Evolutionary conservation across 352 stramenopile species (phyloP).

Genomic region (Phytophthora europaea): DNA sequence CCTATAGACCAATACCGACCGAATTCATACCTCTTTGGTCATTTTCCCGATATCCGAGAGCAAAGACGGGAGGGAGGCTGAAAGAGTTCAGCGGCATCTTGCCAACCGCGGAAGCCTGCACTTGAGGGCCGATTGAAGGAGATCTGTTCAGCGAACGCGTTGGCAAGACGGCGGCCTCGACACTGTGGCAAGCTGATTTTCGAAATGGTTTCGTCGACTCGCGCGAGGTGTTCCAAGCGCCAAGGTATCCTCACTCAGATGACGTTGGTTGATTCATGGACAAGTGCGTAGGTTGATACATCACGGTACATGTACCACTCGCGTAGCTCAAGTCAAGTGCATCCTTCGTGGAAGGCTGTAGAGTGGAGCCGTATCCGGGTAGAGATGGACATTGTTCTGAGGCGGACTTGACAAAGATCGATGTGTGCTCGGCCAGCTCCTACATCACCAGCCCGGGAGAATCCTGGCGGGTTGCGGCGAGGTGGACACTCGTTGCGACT

Average conservation of each 20-base stretch:
- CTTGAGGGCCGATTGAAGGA: background rate
- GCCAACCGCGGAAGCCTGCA: constrained; percentile 2
- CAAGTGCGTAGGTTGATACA: background rate
- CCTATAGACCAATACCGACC: too few relatives aligned
- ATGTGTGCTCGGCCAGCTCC: background rate
- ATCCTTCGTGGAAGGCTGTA: constrained; percentile 3
- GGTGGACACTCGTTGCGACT: background rate
- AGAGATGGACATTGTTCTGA: background rate
- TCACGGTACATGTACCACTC: background rate
- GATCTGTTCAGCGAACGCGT: constrained; percentile 17
- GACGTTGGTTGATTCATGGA: background rate
- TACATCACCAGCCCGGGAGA: constrained; percentile 25
- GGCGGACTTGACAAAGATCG: background rate
- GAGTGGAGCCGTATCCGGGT: background rate
- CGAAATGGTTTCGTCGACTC: constrained; percentile 33
- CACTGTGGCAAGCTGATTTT: constrained; percentile 26
- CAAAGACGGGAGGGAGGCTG: constrained; percentile 2
- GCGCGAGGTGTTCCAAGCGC: background rate
- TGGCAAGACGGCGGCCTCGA: constrained; percentile 7
- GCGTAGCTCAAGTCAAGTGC: constrained; percentile 16
- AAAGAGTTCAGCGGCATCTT: constrained; percentile 22
- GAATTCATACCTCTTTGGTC: too few relatives aligned
- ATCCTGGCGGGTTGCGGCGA: background rate
- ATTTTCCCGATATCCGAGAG: background rate
- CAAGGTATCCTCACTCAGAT: constrained; percentile 1